A percentile compares a stretch with the other conserved stretches of the same genome.
phyloP scores from a whole-genome alignment of 2,329 filamentous ascomycete species.

The Teratosphaeria viscida region DNA sequence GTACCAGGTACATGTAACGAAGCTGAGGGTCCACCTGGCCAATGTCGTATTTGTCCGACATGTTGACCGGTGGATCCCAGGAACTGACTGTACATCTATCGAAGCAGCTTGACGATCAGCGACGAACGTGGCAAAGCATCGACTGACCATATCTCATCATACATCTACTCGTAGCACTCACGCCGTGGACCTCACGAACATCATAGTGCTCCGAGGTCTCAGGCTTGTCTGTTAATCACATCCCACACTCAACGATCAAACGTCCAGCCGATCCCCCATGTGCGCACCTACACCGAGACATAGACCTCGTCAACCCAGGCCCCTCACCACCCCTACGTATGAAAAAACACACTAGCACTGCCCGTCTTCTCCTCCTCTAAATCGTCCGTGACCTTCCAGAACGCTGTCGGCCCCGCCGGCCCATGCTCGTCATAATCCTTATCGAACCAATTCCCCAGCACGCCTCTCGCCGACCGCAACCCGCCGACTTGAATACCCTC shows the following conservation, averaged over 20 bases:
- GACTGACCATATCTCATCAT: no score
- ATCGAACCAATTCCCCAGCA: slow-evolving; percentile 70
- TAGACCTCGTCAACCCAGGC: neutral
- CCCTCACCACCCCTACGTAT: neutral
- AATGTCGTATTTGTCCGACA: no score
- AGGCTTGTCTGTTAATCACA: neutral
- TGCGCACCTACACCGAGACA: neutral
- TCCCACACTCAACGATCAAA: neutral
- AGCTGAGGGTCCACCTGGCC: no score
- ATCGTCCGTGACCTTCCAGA: slow-evolving; percentile 61
- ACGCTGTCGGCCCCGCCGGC: slow-evolving; percentile 63
- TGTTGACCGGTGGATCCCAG: no score
- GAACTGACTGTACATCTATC: no score
- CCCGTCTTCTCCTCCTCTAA: slow-evolving; percentile 21
- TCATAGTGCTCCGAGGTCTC: neutral
- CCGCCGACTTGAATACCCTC: slow-evolving; percentile 69
- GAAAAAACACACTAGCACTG: neutral
- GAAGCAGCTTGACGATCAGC: no score
- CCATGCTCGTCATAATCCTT: slow-evolving; percentile 60
- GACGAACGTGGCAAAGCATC: no score
- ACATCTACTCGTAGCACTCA: neutral
- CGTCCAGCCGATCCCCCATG: neutral
- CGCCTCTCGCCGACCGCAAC: slow-evolving; percentile 51
- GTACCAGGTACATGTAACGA: no score
- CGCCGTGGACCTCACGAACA: neutral